Evolutionary conservation across 2,329 filamentous ascomycete species (phyloP).

Genomic region (Ascochyta fabae): DNA sequence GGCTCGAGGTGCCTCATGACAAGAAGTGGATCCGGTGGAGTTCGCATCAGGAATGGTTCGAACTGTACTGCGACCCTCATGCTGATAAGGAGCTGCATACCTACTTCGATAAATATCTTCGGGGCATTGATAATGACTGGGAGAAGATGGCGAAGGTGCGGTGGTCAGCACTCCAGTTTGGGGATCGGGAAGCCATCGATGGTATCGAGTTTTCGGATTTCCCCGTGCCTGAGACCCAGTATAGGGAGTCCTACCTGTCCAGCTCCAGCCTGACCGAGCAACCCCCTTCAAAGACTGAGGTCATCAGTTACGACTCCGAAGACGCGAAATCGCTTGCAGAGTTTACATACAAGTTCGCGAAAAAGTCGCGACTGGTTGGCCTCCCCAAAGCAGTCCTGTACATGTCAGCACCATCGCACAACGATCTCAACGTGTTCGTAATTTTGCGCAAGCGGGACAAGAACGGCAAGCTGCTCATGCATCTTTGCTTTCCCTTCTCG

Average conservation of each 20-base stretch:
- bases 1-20: slow-evolving; percentile 21
- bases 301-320: slow-evolving; percentile 26
- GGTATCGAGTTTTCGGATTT: slow-evolving; percentile 24
- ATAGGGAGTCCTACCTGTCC: slow-evolving; percentile 19
- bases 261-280: slow-evolving; percentile 9
- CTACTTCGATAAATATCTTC: slow-evolving; percentile 58
- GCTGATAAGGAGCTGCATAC: slow-evolving; percentile 20
- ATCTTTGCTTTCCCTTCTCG: slow-evolving; percentile 54
- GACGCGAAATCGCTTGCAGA: slow-evolving; percentile 21
- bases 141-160: slow-evolving; percentile 55
- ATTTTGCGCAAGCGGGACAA: slow-evolving; percentile 54
- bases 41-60: slow-evolving; percentile 31
- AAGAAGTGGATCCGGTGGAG: slow-evolving; percentile 34
- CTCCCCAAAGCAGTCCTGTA: slow-evolving; percentile 54
- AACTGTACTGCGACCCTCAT: slow-evolving; percentile 22
- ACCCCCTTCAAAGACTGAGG: background rate
- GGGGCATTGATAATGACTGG: slow-evolving; percentile 54
- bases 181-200: slow-evolving; percentile 26
- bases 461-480: slow-evolving; percentile 51
- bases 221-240: slow-evolving; percentile 24
- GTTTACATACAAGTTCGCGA: slow-evolving; percentile 38
- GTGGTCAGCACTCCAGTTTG: slow-evolving; percentile 47
- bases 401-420: slow-evolving; percentile 42
- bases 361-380: slow-evolving; percentile 52
- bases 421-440: slow-evolving; percentile 56